Conservation (phyloP, 2,329 filamentous ascomycete genomes). For the Zelopaecilomyces penicillatus region DNA sequence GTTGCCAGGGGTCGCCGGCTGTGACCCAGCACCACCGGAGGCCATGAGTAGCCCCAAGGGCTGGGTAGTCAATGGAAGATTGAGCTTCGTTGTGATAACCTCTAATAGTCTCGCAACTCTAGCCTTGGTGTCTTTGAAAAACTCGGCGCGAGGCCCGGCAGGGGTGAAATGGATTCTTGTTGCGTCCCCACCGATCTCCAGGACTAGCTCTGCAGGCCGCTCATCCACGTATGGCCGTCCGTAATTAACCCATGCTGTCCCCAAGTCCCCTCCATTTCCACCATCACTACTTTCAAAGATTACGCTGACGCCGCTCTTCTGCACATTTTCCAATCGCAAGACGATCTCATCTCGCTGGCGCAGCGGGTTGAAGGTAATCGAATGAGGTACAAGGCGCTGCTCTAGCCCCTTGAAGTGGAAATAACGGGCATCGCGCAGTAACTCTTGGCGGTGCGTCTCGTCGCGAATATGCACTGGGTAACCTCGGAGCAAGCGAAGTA, state of each 20-base stretch:
- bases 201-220: slow-evolving; percentile 60
- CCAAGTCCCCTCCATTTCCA: neutral
- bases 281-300: slow-evolving; percentile 32
- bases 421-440: slow-evolving; percentile 82
- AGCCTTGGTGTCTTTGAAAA: slow-evolving; percentile 61
- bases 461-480: slow-evolving; percentile 72
- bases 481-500: slow-evolving; percentile 73
- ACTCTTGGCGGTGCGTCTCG: slow-evolving; percentile 65
- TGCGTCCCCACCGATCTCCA: slow-evolving; percentile 67
- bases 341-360: slow-evolving; percentile 65
- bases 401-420: slow-evolving; percentile 90
- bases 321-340: slow-evolving; percentile 75
- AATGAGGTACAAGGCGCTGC: slow-evolving; percentile 72
- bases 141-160: slow-evolving; percentile 50
- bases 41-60: slow-evolving; percentile 61
- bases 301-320: slow-evolving; percentile 74
- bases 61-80: slow-evolving; percentile 50
- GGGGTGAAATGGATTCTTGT: slow-evolving; percentile 45
- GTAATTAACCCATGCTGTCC: slow-evolving; percentile 58
- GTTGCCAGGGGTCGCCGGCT: slow-evolving; percentile 58
- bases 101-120: slow-evolving; percentile 67
- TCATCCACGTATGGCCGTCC: slow-evolving; percentile 81
- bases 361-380: slow-evolving; percentile 65
- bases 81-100: slow-evolving; percentile 74
- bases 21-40: slow-evolving; percentile 51